A percentile compares a stretch with the other conserved stretches of the same genome.
These are phyloP conservation scores for Apiospora rasikravindrae DNA, from an alignment of 2,329 filamentous ascomycete species.

Conservation along the genomic window DNA sequence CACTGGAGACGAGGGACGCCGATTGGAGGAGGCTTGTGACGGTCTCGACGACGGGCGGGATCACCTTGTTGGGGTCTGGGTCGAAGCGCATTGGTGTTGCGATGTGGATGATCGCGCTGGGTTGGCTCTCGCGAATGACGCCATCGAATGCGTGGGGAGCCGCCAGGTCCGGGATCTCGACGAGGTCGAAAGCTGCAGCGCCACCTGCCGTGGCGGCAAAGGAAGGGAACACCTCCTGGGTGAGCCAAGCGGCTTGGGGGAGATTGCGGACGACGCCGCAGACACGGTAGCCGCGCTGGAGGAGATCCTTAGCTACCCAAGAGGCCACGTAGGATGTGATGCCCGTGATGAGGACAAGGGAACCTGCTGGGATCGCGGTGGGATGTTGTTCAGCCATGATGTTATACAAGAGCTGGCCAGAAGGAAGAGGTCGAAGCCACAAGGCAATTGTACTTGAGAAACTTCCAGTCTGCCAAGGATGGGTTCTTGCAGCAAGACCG, in stretches of 20 bases:
- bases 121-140: conserved; percentile 41
- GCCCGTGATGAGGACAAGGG: not conserved
- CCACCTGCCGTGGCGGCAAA: too few relatives aligned
- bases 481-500: too few relatives aligned
- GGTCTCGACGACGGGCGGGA: not conserved
- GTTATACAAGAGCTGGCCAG: too few relatives aligned
- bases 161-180: conserved; percentile 45
- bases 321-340: conserved; percentile 6
- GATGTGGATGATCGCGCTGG: conserved; percentile 21
- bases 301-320: not conserved
- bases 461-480: too few relatives aligned
- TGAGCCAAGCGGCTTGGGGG: conserved; percentile 40
- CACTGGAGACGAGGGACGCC: not conserved
- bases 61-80: not conserved
- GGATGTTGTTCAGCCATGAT: not conserved
- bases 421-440: not conserved
- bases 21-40: not conserved
- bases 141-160: conserved; percentile 43
- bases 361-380: not conserved
- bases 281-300: conserved; percentile 11
- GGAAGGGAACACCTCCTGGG: conserved; percentile 38
- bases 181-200: conserved; percentile 43
- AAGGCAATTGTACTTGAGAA: too few relatives aligned
- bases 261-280: conserved; percentile 22
- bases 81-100: not conserved